Conservation (phyloP, 2,329 filamentous ascomycete genomes). For the Coniochaeta sp. region DNA sequence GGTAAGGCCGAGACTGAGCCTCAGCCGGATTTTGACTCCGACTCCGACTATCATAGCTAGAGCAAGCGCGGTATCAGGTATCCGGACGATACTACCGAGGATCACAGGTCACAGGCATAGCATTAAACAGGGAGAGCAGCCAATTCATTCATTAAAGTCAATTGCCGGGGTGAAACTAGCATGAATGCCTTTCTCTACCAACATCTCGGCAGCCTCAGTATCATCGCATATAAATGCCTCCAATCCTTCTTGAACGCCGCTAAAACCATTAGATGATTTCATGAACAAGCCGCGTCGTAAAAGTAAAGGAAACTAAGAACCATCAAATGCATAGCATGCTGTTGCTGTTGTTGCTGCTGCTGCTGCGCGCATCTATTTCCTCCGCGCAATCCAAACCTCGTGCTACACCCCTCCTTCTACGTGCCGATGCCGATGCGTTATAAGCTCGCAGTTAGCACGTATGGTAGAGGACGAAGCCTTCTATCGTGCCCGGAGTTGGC, state of each 20-base stretch:
- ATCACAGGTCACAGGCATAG: neutral
- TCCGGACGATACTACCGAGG: too few species aligned
- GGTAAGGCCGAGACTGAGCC: neutral
- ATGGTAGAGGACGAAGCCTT: neutral
- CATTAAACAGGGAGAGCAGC: neutral
- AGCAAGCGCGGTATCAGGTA: neutral
- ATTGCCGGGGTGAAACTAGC: neutral
- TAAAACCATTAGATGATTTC: constrained; percentile 2
- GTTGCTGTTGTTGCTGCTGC: neutral
- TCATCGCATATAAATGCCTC: constrained; percentile 11
- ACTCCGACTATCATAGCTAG: neutral
- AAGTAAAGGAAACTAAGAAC: neutral
- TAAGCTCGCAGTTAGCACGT: neutral
- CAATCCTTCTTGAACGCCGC: constrained; percentile 15
- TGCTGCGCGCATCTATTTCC: neutral
- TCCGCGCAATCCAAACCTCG: neutral
- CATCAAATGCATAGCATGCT: neutral
- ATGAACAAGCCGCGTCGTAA: constrained; percentile 9
- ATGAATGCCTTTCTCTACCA: neutral
- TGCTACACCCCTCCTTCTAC: neutral
- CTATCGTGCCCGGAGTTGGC: too few species aligned
- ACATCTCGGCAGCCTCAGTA: constrained; percentile 5
- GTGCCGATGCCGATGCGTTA: neutral
- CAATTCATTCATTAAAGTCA: neutral
- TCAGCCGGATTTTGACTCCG: neutral